Conservation (phyloP, 2,329 filamentous ascomycete species). For the Grosmannia huntii region DNA sequence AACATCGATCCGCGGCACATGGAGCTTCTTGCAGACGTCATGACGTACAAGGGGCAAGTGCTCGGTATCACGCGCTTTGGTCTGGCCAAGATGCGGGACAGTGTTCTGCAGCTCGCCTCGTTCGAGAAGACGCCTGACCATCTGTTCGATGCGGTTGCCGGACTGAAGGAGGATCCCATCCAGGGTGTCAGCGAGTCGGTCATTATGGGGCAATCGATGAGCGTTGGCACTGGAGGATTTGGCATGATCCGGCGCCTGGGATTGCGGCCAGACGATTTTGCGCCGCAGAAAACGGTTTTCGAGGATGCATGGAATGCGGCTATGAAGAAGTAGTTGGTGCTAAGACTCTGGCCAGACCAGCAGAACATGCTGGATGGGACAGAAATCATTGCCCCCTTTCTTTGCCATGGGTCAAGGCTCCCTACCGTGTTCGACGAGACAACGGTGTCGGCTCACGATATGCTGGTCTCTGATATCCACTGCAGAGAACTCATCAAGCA, state of each 20-base stretch:
- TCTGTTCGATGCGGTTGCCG: constrained; percentile 84
- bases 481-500: no score
- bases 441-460: no score
- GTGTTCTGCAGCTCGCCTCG: constrained; percentile 81
- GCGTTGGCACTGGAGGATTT: constrained; percentile 82
- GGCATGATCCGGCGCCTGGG: constrained; percentile 71
- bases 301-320: constrained; percentile 49
- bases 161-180: constrained; percentile 83
- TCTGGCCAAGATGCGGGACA: constrained; percentile 90
- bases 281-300: constrained; percentile 50
- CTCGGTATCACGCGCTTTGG: constrained; percentile 95
- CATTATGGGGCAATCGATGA: constrained; percentile 95
- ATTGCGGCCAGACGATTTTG: constrained; percentile 46
- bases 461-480: no score
- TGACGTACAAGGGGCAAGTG: constrained; percentile 98
- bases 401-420: no score
- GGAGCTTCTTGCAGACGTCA: constrained; percentile 91
- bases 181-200: constrained; percentile 94
- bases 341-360: not conserved
- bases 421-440: no score
- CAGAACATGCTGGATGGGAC: no score
- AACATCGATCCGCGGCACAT: constrained; percentile 95
- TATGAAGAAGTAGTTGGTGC: not conserved
- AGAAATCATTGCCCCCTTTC: no score
- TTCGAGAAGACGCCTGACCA: constrained; percentile 99